A percentile compares a stretch with the other conserved stretches of the same genome.
Evolutionary conservation across 805 yeast species (phyloP).

Genomic region (Candida orba): DNA sequence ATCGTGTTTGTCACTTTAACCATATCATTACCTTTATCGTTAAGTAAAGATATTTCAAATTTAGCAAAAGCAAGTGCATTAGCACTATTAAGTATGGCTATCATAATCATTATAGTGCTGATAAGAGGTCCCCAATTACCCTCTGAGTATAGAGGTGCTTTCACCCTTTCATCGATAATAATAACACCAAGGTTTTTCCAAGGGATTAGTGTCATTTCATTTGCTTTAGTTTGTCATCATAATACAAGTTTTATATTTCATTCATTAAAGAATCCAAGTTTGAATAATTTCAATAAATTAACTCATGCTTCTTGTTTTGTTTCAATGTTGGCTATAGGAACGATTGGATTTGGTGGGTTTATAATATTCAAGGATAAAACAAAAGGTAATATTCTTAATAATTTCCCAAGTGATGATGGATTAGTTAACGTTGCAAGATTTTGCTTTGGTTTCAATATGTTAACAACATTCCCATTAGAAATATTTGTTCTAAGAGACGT

Average conservation of each 20-base stretch:
- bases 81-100: conserved; percentile 77
- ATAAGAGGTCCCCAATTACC: conserved; percentile 63
- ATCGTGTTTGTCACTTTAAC: conserved; percentile 63
- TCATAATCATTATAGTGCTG: conserved; percentile 69
- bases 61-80: conserved; percentile 82
- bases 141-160: conserved; percentile 38
- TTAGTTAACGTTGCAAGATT: conserved; percentile 81
- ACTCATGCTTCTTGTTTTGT: conserved; percentile 82
- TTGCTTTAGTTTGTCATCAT: conserved; percentile 94
- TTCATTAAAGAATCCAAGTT: conserved; percentile 68
- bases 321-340: conserved; percentile 69
- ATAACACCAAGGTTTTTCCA: conserved; percentile 67
- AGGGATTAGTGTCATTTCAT: conserved; percentile 89
- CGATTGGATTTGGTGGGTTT: conserved; percentile 77
- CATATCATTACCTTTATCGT: conserved; percentile 76
- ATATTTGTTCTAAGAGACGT: conserved; percentile 88
- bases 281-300: conserved; percentile 64
- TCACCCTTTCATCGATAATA: conserved; percentile 39
- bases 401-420: conserved; percentile 69
- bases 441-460: conserved; percentile 88
- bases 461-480: conserved; percentile 87
- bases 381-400: conserved; percentile 83
- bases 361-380: conserved; percentile 68
- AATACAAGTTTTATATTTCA: conserved; percentile 86
- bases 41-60: conserved; percentile 73